A percentile compares a stretch with the other conserved stretches of the same genome.
These are phyloP conservation scores for Eremochloa ophiuroides DNA, from an alignment of 176 grass and related monocot species.

Conservation along the genomic window DNA sequence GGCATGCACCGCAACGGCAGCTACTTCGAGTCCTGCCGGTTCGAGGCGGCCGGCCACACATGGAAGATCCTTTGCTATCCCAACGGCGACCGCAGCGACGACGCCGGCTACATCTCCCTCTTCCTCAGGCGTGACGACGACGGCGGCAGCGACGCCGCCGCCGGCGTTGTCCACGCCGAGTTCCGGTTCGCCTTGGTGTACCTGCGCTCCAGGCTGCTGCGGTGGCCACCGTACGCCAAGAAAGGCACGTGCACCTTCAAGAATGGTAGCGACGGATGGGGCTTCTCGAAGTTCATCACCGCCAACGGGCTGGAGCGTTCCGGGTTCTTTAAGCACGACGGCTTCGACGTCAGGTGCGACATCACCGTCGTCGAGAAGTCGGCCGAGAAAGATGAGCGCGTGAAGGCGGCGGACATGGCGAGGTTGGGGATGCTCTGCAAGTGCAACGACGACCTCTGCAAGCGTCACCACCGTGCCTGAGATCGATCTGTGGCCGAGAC, in stretches of 20 bases:
- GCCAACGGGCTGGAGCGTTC: accelerated
- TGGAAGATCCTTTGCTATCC: neutral
- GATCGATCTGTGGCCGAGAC: neutral
- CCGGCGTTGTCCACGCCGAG: neutral
- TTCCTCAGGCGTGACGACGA: neutral
- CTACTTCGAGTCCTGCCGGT: too few species aligned
- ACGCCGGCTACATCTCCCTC: neutral
- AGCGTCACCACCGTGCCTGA: neutral
- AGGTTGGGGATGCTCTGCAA: neutral
- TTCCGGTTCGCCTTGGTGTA: neutral
- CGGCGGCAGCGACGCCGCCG: neutral
- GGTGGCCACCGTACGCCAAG: too few species aligned
- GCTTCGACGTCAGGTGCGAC: neutral
- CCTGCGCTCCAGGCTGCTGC: neutral
- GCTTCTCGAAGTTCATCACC: neutral
- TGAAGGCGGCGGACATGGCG: neutral
- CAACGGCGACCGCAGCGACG: neutral
- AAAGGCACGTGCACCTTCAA: neutral
- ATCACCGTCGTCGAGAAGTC: neutral
- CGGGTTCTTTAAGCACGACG: neutral
- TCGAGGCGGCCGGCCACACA: too few species aligned
- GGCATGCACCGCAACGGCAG: too few species aligned
- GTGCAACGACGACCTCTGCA: neutral
- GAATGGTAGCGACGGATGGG: neutral
- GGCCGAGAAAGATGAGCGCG: neutral